Conservation (phyloP, 768 basidiomycete genomes). For the Lyophyllum semitale region DNA sequence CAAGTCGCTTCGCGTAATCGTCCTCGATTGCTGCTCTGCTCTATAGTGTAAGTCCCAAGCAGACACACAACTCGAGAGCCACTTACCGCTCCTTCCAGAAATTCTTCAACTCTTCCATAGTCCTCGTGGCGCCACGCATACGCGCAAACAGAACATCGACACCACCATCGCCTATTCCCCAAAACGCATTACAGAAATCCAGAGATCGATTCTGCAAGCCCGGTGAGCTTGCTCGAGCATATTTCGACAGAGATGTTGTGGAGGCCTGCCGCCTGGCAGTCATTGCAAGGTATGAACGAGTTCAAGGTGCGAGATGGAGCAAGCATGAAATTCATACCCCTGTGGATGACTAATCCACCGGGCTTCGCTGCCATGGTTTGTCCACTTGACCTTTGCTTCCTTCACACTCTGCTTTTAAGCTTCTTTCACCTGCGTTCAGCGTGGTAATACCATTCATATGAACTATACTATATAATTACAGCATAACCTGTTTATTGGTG, state of each 20-base stretch:
- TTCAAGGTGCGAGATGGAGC: constrained; percentile 5
- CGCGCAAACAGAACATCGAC: constrained; percentile 90
- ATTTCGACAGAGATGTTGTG: constrained; percentile 77
- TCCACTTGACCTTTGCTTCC: no score
- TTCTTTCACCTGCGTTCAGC: neutral
- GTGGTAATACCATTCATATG: neutral
- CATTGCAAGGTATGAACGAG: constrained; percentile 39
- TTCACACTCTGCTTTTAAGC: neutral
- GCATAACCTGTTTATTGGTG: neutral
- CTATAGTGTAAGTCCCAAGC: constrained; percentile 5
- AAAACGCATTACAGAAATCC: constrained; percentile 98
- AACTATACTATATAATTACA: neutral
- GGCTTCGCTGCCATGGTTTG: neutral
- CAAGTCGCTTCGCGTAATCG: constrained; percentile 87
- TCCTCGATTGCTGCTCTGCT: constrained; percentile 87
- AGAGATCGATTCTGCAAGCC: constrained; percentile 49
- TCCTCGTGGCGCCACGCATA: constrained; percentile 82
- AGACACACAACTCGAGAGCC: constrained; percentile 1
- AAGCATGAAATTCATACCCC: neutral
- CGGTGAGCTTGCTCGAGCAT: constrained; percentile 59
- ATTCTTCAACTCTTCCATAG: constrained; percentile 82
- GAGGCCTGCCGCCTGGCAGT: constrained; percentile 79
- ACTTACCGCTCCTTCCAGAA: constrained; percentile 95
- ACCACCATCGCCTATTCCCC: constrained; percentile 85
- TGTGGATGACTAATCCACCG: constrained; percentile 12